phyloP scores from a whole-genome alignment of 371 early-diverging fungal genomes.

The Syncephalis fuscata region DNA sequence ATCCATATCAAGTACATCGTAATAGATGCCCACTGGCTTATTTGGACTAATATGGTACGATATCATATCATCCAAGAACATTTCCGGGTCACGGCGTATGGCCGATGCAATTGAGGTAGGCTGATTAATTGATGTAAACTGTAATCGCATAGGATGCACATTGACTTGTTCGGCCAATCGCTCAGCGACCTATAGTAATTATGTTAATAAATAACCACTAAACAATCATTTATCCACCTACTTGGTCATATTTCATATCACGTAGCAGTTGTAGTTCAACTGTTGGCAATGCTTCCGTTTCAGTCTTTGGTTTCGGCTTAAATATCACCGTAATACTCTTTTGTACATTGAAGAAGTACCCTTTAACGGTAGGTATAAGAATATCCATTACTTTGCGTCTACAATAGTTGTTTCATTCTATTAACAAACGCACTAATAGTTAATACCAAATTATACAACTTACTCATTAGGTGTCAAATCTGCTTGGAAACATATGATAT shows the following conservation, averaged over 20 bases:
- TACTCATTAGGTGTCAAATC: conserved; percentile 32
- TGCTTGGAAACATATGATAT: conserved; percentile 75
- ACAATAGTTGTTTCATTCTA: not conserved
- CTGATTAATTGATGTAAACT: conserved; percentile 27
- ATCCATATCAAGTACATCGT: conserved; percentile 68
- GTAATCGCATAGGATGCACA: conserved; percentile 44
- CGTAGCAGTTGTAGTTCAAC: conserved; percentile 34
- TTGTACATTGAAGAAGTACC: conserved; percentile 53
- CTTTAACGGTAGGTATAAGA: conserved; percentile 20
- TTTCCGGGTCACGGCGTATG: conserved; percentile 24
- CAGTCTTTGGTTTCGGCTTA: conserved; percentile 26
- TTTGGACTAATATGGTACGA: conserved; percentile 8
- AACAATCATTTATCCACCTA: conserved; percentile 6
- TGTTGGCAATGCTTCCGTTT: conserved; percentile 12
- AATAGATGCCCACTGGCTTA: conserved; percentile 26
- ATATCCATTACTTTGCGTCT: not conserved
- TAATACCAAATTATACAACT: conserved; percentile 4
- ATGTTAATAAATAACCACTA: not conserved
- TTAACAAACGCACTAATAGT: not conserved
- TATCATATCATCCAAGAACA: conserved; percentile 45
- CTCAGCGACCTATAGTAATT: conserved; percentile 13
- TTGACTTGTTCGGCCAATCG: conserved; percentile 33
- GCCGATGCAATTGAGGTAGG: conserved; percentile 15
- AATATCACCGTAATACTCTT: conserved; percentile 52
- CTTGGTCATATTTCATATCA: conserved; percentile 43